A percentile compares a stretch with the other conserved stretches of the same genome.
These are phyloP conservation scores for Tulasnella sp. DNA, from an alignment of 768 basidiomycete genomes.

Conservation along the genomic window DNA sequence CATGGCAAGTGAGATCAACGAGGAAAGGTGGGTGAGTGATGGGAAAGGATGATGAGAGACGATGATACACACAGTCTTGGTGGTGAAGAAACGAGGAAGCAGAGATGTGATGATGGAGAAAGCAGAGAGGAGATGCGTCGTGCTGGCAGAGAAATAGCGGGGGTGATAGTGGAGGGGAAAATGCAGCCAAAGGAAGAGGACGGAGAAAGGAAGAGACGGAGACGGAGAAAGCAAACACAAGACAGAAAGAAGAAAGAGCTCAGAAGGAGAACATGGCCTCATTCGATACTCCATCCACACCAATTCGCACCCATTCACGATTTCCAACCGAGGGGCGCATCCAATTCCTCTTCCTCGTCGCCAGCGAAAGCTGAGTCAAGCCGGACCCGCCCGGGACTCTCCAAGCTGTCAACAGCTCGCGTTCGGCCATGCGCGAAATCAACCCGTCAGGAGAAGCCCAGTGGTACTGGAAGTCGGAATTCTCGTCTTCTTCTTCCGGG, in stretches of 20 bases:
- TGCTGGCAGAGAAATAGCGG: not conserved
- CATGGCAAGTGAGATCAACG: not conserved
- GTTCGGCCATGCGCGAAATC: not conserved
- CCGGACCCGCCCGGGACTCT: no score
- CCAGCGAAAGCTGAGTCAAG: not conserved
- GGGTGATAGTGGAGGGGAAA: not conserved
- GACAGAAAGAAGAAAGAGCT: not conserved
- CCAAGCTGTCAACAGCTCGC: not conserved
- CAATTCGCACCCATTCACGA: not conserved
- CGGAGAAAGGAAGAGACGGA: no score
- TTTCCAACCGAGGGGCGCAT: not conserved
- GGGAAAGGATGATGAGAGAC: not conserved
- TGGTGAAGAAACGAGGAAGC: not conserved
- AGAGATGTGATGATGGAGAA: not conserved
- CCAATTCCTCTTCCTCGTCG: not conserved
- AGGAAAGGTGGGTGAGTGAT: not conserved
- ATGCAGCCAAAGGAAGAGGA: not conserved
- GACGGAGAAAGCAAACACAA: not conserved
- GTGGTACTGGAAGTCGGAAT: not conserved
- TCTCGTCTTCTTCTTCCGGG: not conserved
- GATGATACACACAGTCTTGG: not conserved
- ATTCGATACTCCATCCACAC: not conserved
- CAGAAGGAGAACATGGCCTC: not conserved
- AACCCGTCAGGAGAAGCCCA: not conserved
- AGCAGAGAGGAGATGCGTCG: not conserved